These are phyloP conservation scores for Pythium folliculosum DNA, from an alignment of 352 stramenopile genomes.

Conservation along the genomic window DNA sequence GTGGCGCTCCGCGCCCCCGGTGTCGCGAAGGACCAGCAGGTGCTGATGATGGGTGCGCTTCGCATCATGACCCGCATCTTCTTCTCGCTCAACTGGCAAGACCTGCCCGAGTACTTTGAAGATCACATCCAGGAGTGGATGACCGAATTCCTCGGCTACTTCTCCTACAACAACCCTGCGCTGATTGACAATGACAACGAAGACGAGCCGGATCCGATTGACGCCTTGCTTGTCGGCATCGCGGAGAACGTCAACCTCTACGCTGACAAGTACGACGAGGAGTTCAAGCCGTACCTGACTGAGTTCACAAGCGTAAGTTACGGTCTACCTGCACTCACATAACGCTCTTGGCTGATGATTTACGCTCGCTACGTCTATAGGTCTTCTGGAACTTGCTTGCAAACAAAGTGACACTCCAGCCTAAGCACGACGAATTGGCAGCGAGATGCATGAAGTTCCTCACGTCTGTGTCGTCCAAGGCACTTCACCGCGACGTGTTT, in stretches of 20 bases:
- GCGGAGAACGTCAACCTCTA: conserved; percentile 99
- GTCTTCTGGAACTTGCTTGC: conserved; percentile 79
- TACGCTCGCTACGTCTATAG: conserved; percentile 2
- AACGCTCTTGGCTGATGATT: background rate
- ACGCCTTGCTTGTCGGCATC: conserved; percentile 94
- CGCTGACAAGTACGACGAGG: conserved; percentile 98
- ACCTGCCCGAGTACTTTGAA: conserved; percentile 99
- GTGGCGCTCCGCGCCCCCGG: conserved; percentile 46
- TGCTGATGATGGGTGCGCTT: conserved; percentile 80
- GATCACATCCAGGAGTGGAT: conserved; percentile 98
- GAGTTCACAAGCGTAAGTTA: conserved; percentile 86
- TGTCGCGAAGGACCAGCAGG: conserved; percentile 46
- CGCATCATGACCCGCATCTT: conserved; percentile 96
- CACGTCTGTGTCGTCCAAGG: conserved; percentile 93
- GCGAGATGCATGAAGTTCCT: conserved; percentile 98
- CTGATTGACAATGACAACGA: conserved; percentile 94
- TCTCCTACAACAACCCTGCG: conserved; percentile 93
- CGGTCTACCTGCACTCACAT: background rate
- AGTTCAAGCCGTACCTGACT: conserved; percentile 95
- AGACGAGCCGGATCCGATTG: conserved; percentile 89
- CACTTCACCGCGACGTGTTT: conserved; percentile 93
- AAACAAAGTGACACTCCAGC: conserved; percentile 67
- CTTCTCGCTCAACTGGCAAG: conserved; percentile 98
- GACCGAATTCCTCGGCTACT: conserved; percentile 94
- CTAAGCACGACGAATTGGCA: conserved; percentile 95